These are phyloP conservation scores for Rosa hybrid DNA, from an alignment of 331 rosid species.

Conservation along the genomic window DNA sequence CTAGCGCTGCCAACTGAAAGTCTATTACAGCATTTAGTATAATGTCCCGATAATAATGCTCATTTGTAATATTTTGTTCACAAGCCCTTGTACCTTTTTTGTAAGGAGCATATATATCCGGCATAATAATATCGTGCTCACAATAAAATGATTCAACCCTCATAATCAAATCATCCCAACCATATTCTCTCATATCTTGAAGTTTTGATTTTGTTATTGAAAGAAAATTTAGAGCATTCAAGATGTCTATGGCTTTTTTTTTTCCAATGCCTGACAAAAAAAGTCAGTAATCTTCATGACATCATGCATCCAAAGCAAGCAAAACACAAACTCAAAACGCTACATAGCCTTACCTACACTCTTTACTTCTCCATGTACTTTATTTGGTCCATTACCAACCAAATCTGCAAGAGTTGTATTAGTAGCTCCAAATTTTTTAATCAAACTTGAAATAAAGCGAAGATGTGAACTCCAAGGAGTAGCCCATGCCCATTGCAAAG, in stretches of 20 bases:
- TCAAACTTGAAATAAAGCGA: neutral
- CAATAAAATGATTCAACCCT: neutral
- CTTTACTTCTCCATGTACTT: too few relatives aligned
- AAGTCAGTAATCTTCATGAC: neutral
- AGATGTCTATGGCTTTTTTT: too few relatives aligned
- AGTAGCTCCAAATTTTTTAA: neutral
- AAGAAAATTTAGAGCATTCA: too few relatives aligned
- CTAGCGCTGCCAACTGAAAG: neutral
- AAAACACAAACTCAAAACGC: neutral
- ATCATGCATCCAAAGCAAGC: neutral
- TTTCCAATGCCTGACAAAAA: too few relatives aligned
- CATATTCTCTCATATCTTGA: neutral
- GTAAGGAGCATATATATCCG: neutral
- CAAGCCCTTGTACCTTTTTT: neutral
- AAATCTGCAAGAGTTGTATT: neutral
- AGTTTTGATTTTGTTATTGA: neutral
- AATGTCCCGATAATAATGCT: neutral
- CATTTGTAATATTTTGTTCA: neutral
- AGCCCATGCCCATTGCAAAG: neutral
- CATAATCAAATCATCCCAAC: neutral
- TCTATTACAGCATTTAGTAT: neutral
- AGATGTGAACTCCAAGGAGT: conserved; percentile 6
- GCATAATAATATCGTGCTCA: neutral
- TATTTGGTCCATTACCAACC: neutral
- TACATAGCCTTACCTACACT: neutral